Evolutionary conservation across 345 rosid species (phyloP).

Genomic region (Heritiera littoralis): DNA sequence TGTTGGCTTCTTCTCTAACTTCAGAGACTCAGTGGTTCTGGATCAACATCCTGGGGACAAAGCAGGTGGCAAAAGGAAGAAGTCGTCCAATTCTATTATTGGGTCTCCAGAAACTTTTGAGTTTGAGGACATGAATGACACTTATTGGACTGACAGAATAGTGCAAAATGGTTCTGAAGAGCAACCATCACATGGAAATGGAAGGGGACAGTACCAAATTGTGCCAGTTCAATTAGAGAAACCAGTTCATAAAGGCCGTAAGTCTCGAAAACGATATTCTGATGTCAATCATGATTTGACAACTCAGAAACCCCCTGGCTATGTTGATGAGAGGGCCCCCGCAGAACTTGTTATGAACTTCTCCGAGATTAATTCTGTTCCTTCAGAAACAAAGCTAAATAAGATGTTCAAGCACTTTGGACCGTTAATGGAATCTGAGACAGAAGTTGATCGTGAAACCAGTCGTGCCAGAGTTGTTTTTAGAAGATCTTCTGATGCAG

Average conservation of each 20-base stretch:
- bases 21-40: conserved; percentile 58
- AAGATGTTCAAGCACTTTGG: conserved; percentile 88
- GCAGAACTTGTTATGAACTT: conserved; percentile 84
- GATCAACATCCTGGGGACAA: conserved; percentile 43
- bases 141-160: conserved; percentile 92
- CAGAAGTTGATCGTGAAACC: conserved; percentile 67
- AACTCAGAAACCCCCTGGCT: conserved; percentile 49
- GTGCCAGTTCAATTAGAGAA: conserved; percentile 59
- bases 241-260: conserved; percentile 51
- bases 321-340: conserved; percentile 62
- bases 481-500: conserved; percentile 70
- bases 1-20: conserved; percentile 70
- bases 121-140: conserved; percentile 90
- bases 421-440: conserved; percentile 70
- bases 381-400: conserved; percentile 70
- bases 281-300: conserved; percentile 40
- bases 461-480: conserved; percentile 91
- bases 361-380: conserved; percentile 60
- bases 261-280: conserved; percentile 60
- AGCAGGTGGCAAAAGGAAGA: conserved; percentile 48
- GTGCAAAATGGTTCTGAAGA: conserved; percentile 88
- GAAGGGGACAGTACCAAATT: conserved; percentile 44
- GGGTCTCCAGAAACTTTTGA: conserved; percentile 77
- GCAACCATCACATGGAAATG: conserved; percentile 50
- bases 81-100: conserved; percentile 36